A percentile compares a stretch with the other conserved stretches of the same genome.
These are phyloP conservation scores for Novakomyces olei DNA, from an alignment of 805 yeast species.

Conservation along the genomic window DNA sequence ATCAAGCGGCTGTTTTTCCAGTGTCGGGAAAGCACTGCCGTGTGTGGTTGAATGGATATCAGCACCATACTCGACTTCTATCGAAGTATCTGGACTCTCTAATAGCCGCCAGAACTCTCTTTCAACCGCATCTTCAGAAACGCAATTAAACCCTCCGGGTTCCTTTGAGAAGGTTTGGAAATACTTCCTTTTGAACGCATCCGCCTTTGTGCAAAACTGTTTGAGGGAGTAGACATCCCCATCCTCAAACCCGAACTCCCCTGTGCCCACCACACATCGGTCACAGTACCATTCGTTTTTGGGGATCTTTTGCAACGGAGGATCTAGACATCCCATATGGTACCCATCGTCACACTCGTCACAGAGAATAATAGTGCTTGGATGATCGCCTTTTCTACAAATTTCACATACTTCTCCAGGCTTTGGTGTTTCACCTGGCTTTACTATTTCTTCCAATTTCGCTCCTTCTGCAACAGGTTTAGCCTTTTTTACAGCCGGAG, in stretches of 20 bases:
- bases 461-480: too few relatives aligned
- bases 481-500: too few relatives aligned
- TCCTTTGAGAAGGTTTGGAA: slow-evolving; percentile 13
- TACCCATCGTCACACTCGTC: slow-evolving; percentile 51
- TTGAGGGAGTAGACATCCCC: slow-evolving; percentile 31
- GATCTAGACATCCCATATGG: slow-evolving; percentile 46
- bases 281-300: slow-evolving; percentile 58
- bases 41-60: slow-evolving; percentile 18
- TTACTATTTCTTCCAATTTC: too few relatives aligned
- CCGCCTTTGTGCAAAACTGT: slow-evolving; percentile 38
- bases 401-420: slow-evolving; percentile 11
- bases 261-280: slow-evolving; percentile 64
- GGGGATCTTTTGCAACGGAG: slow-evolving; percentile 32
- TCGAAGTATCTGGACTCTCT: slow-evolving; percentile 12
- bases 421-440: too few relatives aligned
- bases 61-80: slow-evolving; percentile 21
- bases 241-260: slow-evolving; percentile 74
- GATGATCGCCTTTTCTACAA: slow-evolving; percentile 12
- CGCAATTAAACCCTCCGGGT: not conserved
- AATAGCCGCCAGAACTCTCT: slow-evolving; percentile 18
- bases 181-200: slow-evolving; percentile 24
- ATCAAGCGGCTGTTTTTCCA: slow-evolving; percentile 13
- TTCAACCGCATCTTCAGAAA: slow-evolving; percentile 13
- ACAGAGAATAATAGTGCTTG: slow-evolving; percentile 21
- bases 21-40: slow-evolving; percentile 19